Percentiles rank a stretch among this genome's conserved stretches.
Evolutionary conservation across 306 rosid genomes (phyloP).

Genomic region (Cyclanthera cordifolia): DNA sequence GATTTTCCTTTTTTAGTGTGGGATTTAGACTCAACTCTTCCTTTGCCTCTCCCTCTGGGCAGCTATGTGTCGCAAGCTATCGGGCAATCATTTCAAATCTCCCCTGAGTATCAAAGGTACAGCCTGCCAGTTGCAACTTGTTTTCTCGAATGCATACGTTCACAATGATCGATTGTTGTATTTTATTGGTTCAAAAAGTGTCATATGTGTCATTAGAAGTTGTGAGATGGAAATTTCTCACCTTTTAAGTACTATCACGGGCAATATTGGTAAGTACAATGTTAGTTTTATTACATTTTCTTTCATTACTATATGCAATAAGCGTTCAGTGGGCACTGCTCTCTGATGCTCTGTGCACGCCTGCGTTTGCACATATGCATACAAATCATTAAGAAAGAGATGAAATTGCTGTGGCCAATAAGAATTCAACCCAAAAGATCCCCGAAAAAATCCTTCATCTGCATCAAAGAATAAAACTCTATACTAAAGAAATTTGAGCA

Average conservation of each 20-base stretch:
- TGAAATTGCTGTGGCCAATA: too few species aligned
- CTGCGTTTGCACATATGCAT: too few species aligned
- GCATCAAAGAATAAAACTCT: background rate
- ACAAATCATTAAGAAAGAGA: too few species aligned
- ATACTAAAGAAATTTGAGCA: background rate
- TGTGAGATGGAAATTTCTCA: background rate
- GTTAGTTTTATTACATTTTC: background rate
- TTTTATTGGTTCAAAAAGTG: background rate
- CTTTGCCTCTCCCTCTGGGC: conserved; percentile 50
- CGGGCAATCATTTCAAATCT: conserved; percentile 52
- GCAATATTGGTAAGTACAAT: background rate
- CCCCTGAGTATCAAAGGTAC: conserved; percentile 56
- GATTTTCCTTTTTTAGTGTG: conserved; percentile 38
- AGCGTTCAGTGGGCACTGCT: background rate
- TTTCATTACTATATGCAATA: background rate
- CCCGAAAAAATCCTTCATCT: too few species aligned
- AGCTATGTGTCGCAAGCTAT: conserved; percentile 53
- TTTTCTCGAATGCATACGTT: background rate
- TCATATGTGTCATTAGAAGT: background rate
- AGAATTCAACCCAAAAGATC: background rate
- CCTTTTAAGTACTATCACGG: background rate
- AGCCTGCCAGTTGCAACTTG: conserved; percentile 8
- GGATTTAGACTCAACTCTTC: conserved; percentile 78
- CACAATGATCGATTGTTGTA: background rate
- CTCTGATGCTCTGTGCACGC: background rate